These are phyloP conservation scores for Moniliophthora roreri DNA, from an alignment of 1,284 basidiomycete genomes.

Conservation along the genomic window DNA sequence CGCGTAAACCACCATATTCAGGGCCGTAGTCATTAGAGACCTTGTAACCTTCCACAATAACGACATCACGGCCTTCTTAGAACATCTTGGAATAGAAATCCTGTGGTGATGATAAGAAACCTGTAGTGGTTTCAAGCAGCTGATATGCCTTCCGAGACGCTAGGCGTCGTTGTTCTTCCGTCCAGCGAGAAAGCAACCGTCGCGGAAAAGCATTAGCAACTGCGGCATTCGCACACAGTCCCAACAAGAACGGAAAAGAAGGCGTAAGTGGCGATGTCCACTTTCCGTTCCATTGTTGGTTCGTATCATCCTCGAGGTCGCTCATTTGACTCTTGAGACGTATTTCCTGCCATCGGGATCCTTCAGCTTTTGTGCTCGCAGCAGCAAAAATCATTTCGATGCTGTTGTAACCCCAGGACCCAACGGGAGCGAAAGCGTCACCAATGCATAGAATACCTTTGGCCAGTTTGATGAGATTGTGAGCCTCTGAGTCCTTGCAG, in stretches of 20 bases:
- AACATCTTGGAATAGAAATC: conserved; percentile 9
- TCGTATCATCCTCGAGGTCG: conserved; percentile 3
- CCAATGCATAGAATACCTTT: background rate
- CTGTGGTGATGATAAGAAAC: conserved; percentile 13
- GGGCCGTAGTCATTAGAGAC: conserved; percentile 15
- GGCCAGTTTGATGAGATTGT: background rate
- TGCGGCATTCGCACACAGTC: conserved; percentile 11
- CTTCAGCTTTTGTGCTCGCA: background rate
- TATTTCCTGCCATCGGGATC: background rate
- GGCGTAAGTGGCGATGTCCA: conserved; percentile 13
- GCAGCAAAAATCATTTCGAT: background rate
- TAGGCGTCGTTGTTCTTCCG: background rate
- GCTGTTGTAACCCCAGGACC: background rate
- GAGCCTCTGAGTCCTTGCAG: background rate
- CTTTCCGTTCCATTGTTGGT: conserved; percentile 11
- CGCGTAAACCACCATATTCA: conserved; percentile 17
- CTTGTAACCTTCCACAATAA: conserved; percentile 15
- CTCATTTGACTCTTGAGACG: background rate
- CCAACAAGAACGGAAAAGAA: conserved; percentile 16
- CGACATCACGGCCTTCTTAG: background rate
- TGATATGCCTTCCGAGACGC: conserved; percentile 1
- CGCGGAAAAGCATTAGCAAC: conserved; percentile 20
- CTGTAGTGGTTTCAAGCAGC: background rate
- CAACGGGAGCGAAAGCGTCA: background rate
- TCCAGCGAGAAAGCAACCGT: conserved; percentile 12